Base-by-base conservation (phyloP, 1,284 basidiomycete genomes). In the Fomitopsis palustris region DNA sequence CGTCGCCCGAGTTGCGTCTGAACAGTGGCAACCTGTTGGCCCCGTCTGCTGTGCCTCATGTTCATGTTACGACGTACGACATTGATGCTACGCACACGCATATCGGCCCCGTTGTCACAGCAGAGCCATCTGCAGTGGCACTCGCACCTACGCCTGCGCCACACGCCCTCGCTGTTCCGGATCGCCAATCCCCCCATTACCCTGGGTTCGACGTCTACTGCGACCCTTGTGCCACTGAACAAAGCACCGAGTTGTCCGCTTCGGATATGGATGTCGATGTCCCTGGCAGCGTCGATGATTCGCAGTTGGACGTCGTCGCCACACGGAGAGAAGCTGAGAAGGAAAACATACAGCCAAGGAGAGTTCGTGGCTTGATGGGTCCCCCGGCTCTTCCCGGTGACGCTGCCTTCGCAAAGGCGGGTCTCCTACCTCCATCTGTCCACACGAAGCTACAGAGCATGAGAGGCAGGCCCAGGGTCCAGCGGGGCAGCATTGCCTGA, bases 181-280 rank as follows among this genome's bases (percentile, higher is more conserved):
- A 87, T 66, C 80, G 80, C 7, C 77, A 81, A 53, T 89, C 87
- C 10, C 75, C 79, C 37, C 90, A 91, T 67, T 89, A 88, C 69
- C 89, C 89, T 9, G 88, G 89, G 17, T 92, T 92, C 65, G 73
- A 77, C 56, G 78, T 91, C 47, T 79, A 81, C 68, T 79, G 75
- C 63, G 88, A 90, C 68, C 67, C 75, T 12, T 75, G 81, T 65
- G 69, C 76, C 56, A 54, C 70, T 39, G 61, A 77, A 25, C 72
- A 73, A 16, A 54, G 59, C 29, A 56, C 56, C 12, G 49, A 51
- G 29, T 43, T 52, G 5, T 42, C 60, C 39, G 31, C 49, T 7
- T n/a, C 45, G n/a, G 4, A 47, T 31, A 45, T 33, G 19, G 56
- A 57, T 31, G 31, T 52, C 23, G 53, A 51, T 35, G 33, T 23